Evolutionary conservation across 176 grass and related monocot genomes (phyloP).

Genomic region (Ampelocalamus luodianensis): DNA sequence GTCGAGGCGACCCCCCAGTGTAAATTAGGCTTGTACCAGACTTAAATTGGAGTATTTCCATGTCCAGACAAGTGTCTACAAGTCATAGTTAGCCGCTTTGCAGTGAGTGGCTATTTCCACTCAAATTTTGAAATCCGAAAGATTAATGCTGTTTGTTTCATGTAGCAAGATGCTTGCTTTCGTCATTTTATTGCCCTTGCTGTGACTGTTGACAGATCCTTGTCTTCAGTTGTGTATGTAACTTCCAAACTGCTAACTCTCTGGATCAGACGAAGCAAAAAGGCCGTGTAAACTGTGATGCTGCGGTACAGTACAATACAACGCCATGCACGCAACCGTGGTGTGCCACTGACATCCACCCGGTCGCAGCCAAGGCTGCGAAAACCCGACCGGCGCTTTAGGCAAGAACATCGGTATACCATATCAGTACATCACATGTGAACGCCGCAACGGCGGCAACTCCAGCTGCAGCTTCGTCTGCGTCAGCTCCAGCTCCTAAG

Average conservation of each 20-base stretch:
- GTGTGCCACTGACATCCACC: too few species aligned
- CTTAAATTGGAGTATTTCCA: slow-evolving; percentile 37
- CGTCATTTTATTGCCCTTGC: background rate
- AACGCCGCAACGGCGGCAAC: too few species aligned
- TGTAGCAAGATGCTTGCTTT: background rate
- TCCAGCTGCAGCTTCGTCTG: too few species aligned
- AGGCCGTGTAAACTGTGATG: background rate
- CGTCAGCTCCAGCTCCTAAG: too few species aligned
- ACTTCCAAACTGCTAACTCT: background rate
- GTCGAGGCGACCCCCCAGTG: background rate
- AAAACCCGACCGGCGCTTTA: too few species aligned
- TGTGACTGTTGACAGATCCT: background rate
- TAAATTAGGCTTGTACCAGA: slow-evolving; percentile 50
- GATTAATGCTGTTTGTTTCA: background rate
- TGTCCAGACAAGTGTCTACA: slow-evolving; percentile 10
- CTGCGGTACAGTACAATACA: too few species aligned
- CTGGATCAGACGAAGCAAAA: background rate
- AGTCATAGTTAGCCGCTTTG: background rate
- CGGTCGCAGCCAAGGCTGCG: too few species aligned
- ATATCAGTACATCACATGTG: too few species aligned
- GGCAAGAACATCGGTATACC: too few species aligned
- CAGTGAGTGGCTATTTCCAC: background rate
- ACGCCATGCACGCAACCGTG: too few species aligned
- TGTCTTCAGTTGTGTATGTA: background rate
- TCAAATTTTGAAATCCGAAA: background rate